Evolutionary conservation across 2,329 filamentous ascomycete species (phyloP), one percentile per base, ranked within the genome.

Genomic region (Trichoderma afroharzianum): DNA sequence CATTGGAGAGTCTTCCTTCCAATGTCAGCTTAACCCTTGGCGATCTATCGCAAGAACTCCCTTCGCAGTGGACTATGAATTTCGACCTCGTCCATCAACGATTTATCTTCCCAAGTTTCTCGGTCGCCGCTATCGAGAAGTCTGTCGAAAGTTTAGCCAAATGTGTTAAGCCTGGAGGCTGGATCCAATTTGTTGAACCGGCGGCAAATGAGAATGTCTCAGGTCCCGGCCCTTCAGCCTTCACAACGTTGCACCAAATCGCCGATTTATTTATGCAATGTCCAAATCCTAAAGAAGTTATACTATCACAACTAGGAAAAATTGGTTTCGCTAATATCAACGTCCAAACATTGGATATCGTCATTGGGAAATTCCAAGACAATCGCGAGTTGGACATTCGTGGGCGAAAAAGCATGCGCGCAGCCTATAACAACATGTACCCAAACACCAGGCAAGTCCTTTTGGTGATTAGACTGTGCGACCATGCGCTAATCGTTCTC

Each of bases 31-130:
- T 71, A 21, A 43, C 63, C 7, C 55, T 26, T 3, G 70, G 63
- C 1, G 70, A 68, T 62, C 24, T 71, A 6, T 57, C 59, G 0
- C 61, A 63, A 8, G 43, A 55, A 9, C 63, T 69, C 18, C 68
- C 68, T n/a, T 43, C 50, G 5, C 69, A 70, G 4, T 73, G 71
- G 73, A 61, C 43, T 3, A 12, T 26, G 24, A 30, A 47, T 28
- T 74, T 74, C 33, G 71, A 74, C 64, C 68, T 74, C 4, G 73
- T 73, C 18, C 73, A 74, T 47, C 73, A 74, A 11, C 71, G 73
- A 15, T 70, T 74, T 15, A 62, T 70, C 6, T 70, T 74, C n/a
- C 71, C 69, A 14, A 70, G 71, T 7, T 53, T 72, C 18, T 28
- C 64, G 1, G 26, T 15, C 21, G 24, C 67, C 11, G 21, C 61